Conservation (phyloP, 305 asterid genomes). For the Fraxinus sp. region DNA sequence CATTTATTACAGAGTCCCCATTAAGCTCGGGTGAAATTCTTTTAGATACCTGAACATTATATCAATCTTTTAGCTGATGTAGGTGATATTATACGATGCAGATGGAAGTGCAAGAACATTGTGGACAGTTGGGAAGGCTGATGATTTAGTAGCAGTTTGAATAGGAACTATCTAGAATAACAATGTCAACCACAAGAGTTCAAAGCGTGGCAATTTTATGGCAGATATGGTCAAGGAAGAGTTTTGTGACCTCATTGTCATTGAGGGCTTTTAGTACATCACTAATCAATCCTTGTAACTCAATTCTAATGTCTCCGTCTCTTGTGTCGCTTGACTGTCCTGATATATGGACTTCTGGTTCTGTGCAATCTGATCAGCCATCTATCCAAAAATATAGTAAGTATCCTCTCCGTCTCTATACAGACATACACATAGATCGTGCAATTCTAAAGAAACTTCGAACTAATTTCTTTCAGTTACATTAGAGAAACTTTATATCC, state of each 20-base stretch:
- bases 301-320: constrained; percentile 52
- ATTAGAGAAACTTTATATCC: background rate
- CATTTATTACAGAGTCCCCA: background rate
- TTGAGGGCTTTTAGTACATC: constrained; percentile 34
- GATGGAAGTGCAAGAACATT: background rate
- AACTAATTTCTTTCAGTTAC: background rate
- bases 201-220: constrained; percentile 25
- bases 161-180: constrained; percentile 20
- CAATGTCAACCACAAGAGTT: constrained; percentile 33
- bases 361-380: constrained; percentile 25
- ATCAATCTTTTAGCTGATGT: background rate
- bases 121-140: constrained; percentile 10
- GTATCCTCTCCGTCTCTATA: constrained; percentile 16
- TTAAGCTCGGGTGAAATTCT: background rate
- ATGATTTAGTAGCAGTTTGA: constrained; percentile 10
- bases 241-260: constrained; percentile 3
- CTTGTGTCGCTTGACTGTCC: constrained; percentile 60
- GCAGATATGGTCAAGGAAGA: constrained; percentile 22
- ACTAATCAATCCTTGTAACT: constrained; percentile 15
- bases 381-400: constrained; percentile 39
- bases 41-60: background rate
- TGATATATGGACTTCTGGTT: constrained; percentile 56
- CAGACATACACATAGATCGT: background rate
- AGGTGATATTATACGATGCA: background rate
- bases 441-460: background rate